Conservation (phyloP, 331 rosid genomes). For the Saraca asoca region DNA sequence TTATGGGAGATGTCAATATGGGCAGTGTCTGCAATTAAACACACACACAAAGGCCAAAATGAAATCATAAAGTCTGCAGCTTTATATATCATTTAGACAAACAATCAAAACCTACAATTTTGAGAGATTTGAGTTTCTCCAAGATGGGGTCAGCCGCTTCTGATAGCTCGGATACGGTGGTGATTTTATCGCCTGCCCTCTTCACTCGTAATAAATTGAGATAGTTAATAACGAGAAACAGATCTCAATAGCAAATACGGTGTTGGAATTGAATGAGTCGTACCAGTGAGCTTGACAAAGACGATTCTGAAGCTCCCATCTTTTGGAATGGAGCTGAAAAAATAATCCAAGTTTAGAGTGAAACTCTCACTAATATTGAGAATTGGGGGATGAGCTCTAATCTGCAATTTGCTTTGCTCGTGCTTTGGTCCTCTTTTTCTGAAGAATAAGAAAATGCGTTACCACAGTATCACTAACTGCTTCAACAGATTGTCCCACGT, state of each 20-base stretch:
- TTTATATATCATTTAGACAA: slow-evolving; percentile 18
- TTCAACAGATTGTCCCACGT: not conserved
- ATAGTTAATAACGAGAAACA: not conserved
- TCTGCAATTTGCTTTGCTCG: not conserved
- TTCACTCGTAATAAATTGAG: slow-evolving; percentile 36
- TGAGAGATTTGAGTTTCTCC: slow-evolving; percentile 69
- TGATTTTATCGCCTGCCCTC: slow-evolving; percentile 68
- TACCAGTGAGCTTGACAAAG: slow-evolving; percentile 64
- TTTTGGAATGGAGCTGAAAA: slow-evolving; percentile 15
- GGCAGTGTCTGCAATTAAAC: slow-evolving; percentile 68
- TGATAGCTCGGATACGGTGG: slow-evolving; percentile 72
- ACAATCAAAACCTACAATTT: slow-evolving; percentile 54
- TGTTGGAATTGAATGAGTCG: not conserved
- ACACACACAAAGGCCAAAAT: not conserved
- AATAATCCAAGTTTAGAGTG: not conserved
- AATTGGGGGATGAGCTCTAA: not conserved
- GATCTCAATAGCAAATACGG: not conserved
- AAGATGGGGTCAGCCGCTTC: slow-evolving; percentile 68
- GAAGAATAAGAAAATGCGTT: too few relatives aligned
- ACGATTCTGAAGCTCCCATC: slow-evolving; percentile 94
- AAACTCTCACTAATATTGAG: slow-evolving; percentile 4
- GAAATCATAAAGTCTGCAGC: not conserved
- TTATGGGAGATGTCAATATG: slow-evolving; percentile 69
- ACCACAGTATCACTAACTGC: not conserved
- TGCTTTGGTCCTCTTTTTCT: not conserved